Conservation (phyloP, 78 protist genomes). For the Pigoraptor vietnamica region DNA sequence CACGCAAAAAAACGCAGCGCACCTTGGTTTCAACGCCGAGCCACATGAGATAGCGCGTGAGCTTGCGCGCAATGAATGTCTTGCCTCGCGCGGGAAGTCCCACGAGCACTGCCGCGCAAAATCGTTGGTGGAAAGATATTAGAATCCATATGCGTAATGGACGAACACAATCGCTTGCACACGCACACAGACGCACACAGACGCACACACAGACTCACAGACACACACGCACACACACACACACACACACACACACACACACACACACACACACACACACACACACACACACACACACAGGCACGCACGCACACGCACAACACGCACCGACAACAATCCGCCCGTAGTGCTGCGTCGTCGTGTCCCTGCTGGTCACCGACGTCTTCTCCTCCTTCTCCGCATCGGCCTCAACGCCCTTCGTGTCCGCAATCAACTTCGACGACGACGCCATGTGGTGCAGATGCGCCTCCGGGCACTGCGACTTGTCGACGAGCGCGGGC, state of each 20-base stretch:
- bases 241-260: neutral
- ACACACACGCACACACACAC: neutral
- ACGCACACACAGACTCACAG: neutral
- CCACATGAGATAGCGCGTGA: conserved; percentile 71
- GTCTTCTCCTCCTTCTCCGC: no score
- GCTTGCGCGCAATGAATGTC: conserved; percentile 53
- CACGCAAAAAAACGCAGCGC: neutral
- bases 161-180: neutral
- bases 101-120: conserved; percentile 66
- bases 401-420: no score
- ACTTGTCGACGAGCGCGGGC: no score
- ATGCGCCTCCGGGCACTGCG: no score
- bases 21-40: conserved; percentile 34
- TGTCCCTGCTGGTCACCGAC: neutral
- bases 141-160: neutral
- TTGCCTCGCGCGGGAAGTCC: conserved; percentile 87
- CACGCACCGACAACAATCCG: neutral
- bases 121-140: neutral
- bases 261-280: neutral
- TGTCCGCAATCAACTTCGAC: no score
- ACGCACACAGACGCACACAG: neutral
- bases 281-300: neutral
- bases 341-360: neutral
- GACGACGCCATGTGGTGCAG: no score
- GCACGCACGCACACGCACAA: neutral